phyloP scores from a whole-genome alignment of 345 rosid genomes.

The Turritis glabra region DNA sequence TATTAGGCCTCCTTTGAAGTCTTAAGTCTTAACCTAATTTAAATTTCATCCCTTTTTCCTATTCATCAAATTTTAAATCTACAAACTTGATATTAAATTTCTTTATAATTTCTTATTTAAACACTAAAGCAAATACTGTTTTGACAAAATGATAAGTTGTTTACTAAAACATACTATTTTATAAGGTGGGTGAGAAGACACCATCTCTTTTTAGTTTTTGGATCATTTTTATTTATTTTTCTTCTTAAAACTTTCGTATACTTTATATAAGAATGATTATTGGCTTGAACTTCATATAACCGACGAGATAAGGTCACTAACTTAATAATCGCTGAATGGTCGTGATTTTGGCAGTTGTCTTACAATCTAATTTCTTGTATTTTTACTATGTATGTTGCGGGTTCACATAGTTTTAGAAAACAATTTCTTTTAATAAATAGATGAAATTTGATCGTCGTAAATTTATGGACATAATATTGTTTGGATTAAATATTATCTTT shows the following conservation, averaged over 20 bases:
- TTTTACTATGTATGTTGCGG: background rate
- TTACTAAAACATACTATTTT: background rate
- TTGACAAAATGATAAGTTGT: background rate
- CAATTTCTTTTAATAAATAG: too few relatives aligned
- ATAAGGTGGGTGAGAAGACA: constrained; percentile 28
- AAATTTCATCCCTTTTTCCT: background rate
- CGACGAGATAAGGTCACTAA: background rate
- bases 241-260: background rate
- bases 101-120: background rate
- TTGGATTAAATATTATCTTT: background rate
- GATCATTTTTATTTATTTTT: background rate
- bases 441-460: background rate
- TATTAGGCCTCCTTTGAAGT: constrained; percentile 13
- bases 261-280: constrained; percentile 9
- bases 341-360: background rate
- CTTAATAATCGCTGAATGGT: background rate
- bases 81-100: background rate
- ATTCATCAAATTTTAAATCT: background rate
- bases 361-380: background rate
- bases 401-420: background rate
- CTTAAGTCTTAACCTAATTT: constrained; percentile 10
- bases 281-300: constrained; percentile 1
- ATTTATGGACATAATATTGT: background rate
- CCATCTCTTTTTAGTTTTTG: constrained; percentile 12
- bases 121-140: background rate